Conservation (phyloP, 2,329 filamentous ascomycete genomes). For the Trichophyton equinum region DNA sequence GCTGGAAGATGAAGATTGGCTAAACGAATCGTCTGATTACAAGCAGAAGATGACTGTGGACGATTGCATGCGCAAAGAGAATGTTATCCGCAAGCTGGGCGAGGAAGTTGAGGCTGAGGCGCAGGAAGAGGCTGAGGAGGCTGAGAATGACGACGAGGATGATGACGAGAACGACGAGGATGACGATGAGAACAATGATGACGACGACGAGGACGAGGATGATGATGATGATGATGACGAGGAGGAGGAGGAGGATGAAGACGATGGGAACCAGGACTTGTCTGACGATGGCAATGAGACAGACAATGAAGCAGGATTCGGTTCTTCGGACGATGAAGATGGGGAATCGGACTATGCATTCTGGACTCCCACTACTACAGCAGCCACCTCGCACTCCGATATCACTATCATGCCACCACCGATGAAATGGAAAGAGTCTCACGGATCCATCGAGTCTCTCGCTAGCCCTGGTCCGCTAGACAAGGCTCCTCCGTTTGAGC, state of each 20-base stretch:
- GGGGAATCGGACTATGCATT: slow-evolving; percentile 55
- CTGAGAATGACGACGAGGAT: slow-evolving; percentile 41
- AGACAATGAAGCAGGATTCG: slow-evolving; percentile 62
- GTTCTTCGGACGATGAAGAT: slow-evolving; percentile 55
- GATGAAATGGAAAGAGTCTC: slow-evolving; percentile 38
- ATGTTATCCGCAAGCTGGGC: slow-evolving; percentile 69
- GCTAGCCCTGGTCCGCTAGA: slow-evolving; percentile 15
- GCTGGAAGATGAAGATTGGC: slow-evolving; percentile 79
- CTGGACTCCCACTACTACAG: slow-evolving; percentile 40
- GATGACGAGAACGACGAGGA: slow-evolving; percentile 27
- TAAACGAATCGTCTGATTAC: slow-evolving; percentile 54
- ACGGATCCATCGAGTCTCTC: slow-evolving; percentile 43
- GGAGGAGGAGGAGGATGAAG: slow-evolving; percentile 28
- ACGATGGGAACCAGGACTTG: slow-evolving; percentile 27
- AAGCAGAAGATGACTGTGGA: slow-evolving; percentile 68
- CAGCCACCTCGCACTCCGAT: slow-evolving; percentile 43
- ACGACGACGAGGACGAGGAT: slow-evolving; percentile 39
- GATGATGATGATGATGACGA: slow-evolving; percentile 56
- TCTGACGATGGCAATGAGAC: slow-evolving; percentile 61
- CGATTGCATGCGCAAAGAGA: slow-evolving; percentile 83
- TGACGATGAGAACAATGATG: slow-evolving; percentile 44
- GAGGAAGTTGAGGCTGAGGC: slow-evolving; percentile 89
- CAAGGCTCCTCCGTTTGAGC: slow-evolving; percentile 20
- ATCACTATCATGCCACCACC: slow-evolving; percentile 21
- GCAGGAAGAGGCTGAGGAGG: slow-evolving; percentile 57